Conservation (phyloP, 352 stramenopile genomes). For the Achlya hypogyna region DNA sequence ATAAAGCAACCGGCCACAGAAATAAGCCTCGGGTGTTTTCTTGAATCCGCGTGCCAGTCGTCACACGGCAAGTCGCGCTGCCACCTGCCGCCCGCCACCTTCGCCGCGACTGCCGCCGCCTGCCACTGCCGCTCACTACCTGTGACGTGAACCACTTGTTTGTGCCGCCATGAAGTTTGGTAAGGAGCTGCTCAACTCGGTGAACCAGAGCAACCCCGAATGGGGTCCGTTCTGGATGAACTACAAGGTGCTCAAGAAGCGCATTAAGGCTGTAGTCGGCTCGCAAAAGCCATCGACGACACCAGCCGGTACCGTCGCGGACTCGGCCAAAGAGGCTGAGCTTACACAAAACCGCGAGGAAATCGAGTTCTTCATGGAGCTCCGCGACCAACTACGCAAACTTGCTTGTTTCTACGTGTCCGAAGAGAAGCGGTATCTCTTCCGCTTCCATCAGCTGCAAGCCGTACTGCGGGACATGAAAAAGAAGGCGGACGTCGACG, state of each 20-base stretch:
- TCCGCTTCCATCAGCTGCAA: slow-evolving; percentile 62
- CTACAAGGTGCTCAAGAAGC: slow-evolving; percentile 81
- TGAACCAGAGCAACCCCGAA: slow-evolving; percentile 66
- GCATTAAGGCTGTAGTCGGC: slow-evolving; percentile 60
- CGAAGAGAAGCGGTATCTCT: slow-evolving; percentile 64
- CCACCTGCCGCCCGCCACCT: slow-evolving; percentile 48
- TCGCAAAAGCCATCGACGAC: slow-evolving; percentile 28
- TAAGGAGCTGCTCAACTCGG: slow-evolving; percentile 58
- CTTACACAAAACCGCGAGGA: slow-evolving; percentile 27
- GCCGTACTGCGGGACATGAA: slow-evolving; percentile 50
- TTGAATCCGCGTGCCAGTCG: background rate
- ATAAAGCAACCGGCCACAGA: background rate
- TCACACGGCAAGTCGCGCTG: slow-evolving; percentile 25
- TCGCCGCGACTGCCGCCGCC: slow-evolving; percentile 53
- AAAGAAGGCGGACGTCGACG: slow-evolving; percentile 36
- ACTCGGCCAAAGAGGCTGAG: slow-evolving; percentile 4
- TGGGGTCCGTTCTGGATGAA: slow-evolving; percentile 83
- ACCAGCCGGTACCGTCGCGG: slow-evolving; percentile 29
- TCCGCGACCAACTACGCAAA: slow-evolving; percentile 69
- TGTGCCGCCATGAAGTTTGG: slow-evolving; percentile 61
- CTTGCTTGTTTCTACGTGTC: slow-evolving; percentile 67
- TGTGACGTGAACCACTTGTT: background rate
- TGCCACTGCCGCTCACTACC: slow-evolving; percentile 26
- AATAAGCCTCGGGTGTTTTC: background rate
- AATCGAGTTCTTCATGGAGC: slow-evolving; percentile 68